A percentile compares a stretch with the other conserved stretches of the same genome.
Conservation (phyloP, 148 eudicot genomes). For the Silene uniflora region DNA sequence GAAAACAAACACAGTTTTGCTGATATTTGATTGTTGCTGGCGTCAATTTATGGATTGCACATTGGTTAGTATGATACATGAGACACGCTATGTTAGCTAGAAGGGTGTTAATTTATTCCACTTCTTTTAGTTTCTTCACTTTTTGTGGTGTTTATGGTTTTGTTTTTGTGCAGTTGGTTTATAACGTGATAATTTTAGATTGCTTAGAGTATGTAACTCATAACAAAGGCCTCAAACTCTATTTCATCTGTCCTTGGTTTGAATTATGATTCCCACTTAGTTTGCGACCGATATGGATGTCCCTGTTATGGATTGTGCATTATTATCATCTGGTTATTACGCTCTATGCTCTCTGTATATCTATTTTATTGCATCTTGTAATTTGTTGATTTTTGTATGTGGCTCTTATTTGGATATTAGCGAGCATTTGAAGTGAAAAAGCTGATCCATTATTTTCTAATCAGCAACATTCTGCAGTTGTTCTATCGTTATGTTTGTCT, state of each 20-base stretch:
- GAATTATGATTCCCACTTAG: slow-evolving; percentile 1
- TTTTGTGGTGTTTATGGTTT: slow-evolving; percentile 2
- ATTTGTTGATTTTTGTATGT: neutral
- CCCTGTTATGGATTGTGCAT: neutral
- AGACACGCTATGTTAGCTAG: neutral
- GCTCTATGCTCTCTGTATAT: neutral
- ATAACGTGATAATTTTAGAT: neutral
- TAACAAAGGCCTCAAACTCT: neutral
- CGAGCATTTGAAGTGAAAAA: neutral
- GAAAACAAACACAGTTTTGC: too few species aligned
- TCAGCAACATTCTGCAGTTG: neutral
- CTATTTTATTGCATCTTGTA: neutral
- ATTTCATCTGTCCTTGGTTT: neutral
- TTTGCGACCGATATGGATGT: neutral
- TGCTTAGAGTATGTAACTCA: neutral
- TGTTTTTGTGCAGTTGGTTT: neutral
- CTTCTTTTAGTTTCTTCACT: neutral
- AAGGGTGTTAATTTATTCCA: neutral
- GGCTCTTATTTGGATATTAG: neutral
- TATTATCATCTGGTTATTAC: neutral
- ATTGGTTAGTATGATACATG: neutral
- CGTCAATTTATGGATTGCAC: neutral
- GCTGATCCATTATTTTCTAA: neutral
- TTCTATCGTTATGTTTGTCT: neutral
- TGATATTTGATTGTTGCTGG: too few species aligned